Percentiles rank a stretch among this genome's conserved stretches.
Conservation (phyloP, 441 rosid species). For the Biscutella auriculata region DNA sequence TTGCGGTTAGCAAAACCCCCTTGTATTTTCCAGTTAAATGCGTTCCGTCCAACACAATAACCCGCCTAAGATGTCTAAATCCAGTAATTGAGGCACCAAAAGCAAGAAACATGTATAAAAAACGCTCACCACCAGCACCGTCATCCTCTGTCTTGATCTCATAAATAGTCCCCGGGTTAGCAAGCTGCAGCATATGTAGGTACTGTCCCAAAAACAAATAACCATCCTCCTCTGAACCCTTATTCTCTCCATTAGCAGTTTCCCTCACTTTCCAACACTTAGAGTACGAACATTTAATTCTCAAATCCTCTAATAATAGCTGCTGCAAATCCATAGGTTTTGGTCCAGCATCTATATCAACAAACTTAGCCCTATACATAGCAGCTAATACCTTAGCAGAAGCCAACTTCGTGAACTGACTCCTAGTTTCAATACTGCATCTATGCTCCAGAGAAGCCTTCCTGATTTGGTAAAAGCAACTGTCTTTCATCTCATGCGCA, state of each 20-base stretch:
- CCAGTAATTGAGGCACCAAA: background rate
- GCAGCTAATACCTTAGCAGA: background rate
- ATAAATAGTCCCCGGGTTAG: background rate
- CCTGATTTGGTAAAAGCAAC: no score
- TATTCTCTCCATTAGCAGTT: no score
- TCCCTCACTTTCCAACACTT: background rate
- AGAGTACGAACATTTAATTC: background rate
- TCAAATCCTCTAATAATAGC: background rate
- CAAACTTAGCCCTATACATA: background rate
- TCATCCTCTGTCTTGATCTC: background rate
- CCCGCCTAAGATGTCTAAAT: fast-evolving
- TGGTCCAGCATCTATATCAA: fast-evolving
- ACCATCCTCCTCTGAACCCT: no score
- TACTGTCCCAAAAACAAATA: background rate
- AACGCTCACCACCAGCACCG: background rate
- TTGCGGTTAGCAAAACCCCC: background rate
- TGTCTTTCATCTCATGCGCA: background rate
- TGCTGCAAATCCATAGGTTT: background rate
- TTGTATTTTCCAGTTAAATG: background rate
- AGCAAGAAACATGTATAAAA: background rate
- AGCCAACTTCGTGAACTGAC: background rate
- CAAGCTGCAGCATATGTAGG: background rate
- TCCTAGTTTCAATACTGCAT: background rate
- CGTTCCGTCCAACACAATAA: background rate
- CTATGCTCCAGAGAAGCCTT: background rate